phyloP scores from a whole-genome alignment of 306 rosid genomes.

The Fagus sylvatica region DNA sequence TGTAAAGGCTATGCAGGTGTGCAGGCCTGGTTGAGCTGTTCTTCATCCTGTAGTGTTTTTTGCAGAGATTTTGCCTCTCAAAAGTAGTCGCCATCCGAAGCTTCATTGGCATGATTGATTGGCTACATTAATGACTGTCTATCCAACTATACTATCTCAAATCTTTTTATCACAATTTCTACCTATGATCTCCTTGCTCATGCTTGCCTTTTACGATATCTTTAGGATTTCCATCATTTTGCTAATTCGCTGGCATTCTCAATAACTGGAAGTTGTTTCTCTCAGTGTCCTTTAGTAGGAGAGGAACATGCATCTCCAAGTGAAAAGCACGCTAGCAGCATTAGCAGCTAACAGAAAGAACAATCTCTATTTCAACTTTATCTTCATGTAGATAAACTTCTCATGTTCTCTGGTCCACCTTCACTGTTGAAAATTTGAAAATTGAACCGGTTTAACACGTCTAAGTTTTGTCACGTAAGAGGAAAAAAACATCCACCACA shows the following conservation, averaged over 20 bases:
- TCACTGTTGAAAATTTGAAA: neutral
- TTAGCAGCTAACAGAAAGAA: neutral
- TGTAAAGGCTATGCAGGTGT: neutral
- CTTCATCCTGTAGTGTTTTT: neutral
- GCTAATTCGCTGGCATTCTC: neutral
- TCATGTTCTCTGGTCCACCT: neutral
- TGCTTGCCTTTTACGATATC: neutral
- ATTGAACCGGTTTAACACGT: neutral
- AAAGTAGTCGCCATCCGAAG: neutral
- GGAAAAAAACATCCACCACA: neutral
- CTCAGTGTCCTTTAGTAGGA: neutral
- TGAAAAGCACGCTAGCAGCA: neutral
- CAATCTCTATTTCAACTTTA: neutral
- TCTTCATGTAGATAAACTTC: neutral
- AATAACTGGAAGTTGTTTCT: neutral
- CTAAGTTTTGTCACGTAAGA: neutral
- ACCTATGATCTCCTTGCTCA: neutral
- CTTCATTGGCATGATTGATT: neutral
- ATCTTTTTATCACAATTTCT: neutral
- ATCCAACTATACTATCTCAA: neutral
- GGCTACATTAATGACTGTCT: neutral
- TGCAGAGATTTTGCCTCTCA: neutral
- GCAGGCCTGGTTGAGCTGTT: neutral
- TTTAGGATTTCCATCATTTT: neutral
- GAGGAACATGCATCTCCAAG: neutral